Evolutionary conservation across 805 yeast genomes (phyloP), one percentile per base, ranked within the genome.

Genomic region (Metschnikowia gruessii): DNA sequence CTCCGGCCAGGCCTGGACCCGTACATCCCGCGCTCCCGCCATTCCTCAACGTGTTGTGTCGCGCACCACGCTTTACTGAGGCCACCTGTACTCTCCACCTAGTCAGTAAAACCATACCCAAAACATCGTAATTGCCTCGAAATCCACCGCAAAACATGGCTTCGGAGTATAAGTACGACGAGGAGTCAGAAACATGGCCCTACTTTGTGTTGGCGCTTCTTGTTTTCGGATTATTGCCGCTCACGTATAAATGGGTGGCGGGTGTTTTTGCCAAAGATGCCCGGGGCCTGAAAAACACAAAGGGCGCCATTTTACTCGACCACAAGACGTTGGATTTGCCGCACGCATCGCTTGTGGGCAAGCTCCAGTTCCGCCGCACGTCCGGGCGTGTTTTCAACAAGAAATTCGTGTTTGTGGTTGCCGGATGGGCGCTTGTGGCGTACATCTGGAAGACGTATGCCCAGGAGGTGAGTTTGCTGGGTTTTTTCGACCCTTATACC

Each of bases 141-240:
- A 31, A 8, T 21, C 46, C 12, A 34, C 42, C 7, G 10, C 3
- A 32, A n/a, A 38, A 13, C 32, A 69, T 69, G 74, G 72, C 70
- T 30, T 68, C 75, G 35, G 71, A 83, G 58, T 86, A 85, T 65
- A 81, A 82, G 35, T 90, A 90, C 65, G 97, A 90, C 69, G 97
- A 90, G 63, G 81, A 81, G 51, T 83, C 91, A 41, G 94, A 87
- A 58, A 88, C 94, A 1, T 90, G 97, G 96, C 97, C 97, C 34
- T 89, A 83, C 63, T 91, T 91, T 60, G 79, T 85, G 43, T 64
- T 87, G 60, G 90, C 97, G 2, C 68, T 87, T 41, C 66, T 85
- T 43, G 70, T 86, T 21, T 79, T 86, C 49, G 78, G 82, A 16
- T 72, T 87, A 49, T 63, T 88, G 33, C 97, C 97, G 6, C 56